A percentile compares a stretch with the other conserved stretches of the same genome.
phyloP scores from a whole-genome alignment of 192 early-diverging fungal species.

The Umbelopsis ramanniana region DNA sequence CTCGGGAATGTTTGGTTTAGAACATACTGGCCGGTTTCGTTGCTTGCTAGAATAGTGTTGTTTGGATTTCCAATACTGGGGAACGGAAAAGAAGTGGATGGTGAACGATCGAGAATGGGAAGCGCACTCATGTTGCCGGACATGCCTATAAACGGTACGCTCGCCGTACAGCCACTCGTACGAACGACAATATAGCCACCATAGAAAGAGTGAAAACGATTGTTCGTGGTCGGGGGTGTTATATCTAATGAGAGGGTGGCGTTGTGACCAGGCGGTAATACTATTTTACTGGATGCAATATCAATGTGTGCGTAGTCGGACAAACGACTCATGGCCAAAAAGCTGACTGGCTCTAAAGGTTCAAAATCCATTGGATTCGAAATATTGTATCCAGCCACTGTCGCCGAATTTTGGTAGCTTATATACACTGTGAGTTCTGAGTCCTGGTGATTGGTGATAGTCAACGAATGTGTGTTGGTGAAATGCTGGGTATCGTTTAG shows the following conservation, averaged over 20 bases:
- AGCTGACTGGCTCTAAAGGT: conserved; percentile 24
- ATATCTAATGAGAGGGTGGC: conserved; percentile 14
- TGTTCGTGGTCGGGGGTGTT: conserved; percentile 34
- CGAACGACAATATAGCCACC: conserved; percentile 44
- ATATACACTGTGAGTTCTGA: conserved; percentile 32
- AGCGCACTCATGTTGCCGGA: conserved; percentile 45
- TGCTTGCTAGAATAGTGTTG: not conserved
- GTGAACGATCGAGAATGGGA: conserved; percentile 39
- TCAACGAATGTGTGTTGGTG: conserved; percentile 29
- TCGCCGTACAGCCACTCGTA: conserved; percentile 8
- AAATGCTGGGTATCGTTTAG: conserved; percentile 52
- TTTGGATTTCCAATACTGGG: conserved; percentile 34
- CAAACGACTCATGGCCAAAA: not conserved
- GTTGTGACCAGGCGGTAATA: conserved; percentile 6
- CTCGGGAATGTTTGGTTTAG: conserved; percentile 6
- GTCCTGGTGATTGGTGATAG: conserved; percentile 44
- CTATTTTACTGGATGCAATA: conserved; percentile 11
- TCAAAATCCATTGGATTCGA: not conserved
- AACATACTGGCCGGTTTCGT: conserved; percentile 5
- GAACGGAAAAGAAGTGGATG: conserved; percentile 19
- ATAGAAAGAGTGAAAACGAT: conserved; percentile 38
- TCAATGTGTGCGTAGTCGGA: conserved; percentile 5
- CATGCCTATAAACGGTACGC: conserved; percentile 50
- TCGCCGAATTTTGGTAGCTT: conserved; percentile 33
- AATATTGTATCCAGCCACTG: conserved; percentile 41